Evolutionary conservation across 805 yeast species (phyloP).

Genomic region (Yueomyces sinensis): DNA sequence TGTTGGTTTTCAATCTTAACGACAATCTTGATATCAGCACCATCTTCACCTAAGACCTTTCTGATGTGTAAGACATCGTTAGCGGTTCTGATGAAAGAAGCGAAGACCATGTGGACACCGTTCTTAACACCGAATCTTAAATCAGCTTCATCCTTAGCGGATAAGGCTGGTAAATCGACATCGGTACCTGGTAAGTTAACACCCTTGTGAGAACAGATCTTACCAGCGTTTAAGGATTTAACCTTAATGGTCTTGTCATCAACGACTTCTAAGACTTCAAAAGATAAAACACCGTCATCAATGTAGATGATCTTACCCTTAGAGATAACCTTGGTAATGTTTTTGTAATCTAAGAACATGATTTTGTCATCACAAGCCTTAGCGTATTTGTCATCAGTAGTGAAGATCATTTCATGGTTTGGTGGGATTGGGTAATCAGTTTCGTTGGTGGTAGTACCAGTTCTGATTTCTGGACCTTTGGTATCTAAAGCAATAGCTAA

Average conservation of each 20-base stretch:
- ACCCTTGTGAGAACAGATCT: slow-evolving; percentile 95
- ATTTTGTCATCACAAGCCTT: slow-evolving; percentile 59
- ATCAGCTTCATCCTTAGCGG: slow-evolving; percentile 92
- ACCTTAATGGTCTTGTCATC: slow-evolving; percentile 78
- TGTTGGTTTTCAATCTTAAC: slow-evolving; percentile 98
- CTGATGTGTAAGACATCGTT: slow-evolving; percentile 84
- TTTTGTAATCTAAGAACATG: slow-evolving; percentile 89
- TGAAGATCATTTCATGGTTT: slow-evolving; percentile 82
- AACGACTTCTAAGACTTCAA: slow-evolving; percentile 75
- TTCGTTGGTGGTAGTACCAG: slow-evolving; percentile 80
- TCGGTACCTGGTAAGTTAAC: slow-evolving; percentile 98
- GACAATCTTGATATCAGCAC: slow-evolving; percentile 90
- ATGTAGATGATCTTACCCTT: slow-evolving; percentile 84
- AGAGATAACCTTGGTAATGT: slow-evolving; percentile 88
- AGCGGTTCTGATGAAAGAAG: slow-evolving; percentile 94
- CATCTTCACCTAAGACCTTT: slow-evolving; percentile 91
- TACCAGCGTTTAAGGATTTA: slow-evolving; percentile 85
- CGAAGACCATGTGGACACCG: slow-evolving; percentile 96
- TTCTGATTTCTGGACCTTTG: slow-evolving; percentile 99
- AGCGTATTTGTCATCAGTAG: slow-evolving; percentile 77
- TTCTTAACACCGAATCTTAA: slow-evolving; percentile 92
- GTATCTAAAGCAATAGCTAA: slow-evolving; percentile 97
- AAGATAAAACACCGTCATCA: slow-evolving; percentile 96
- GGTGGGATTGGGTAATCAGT: slow-evolving; percentile 73
- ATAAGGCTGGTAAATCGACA: slow-evolving; percentile 94